These are phyloP conservation scores for Calonectria leucothoes DNA, from an alignment of 2,329 filamentous ascomycete genomes.

Conservation along the genomic window DNA sequence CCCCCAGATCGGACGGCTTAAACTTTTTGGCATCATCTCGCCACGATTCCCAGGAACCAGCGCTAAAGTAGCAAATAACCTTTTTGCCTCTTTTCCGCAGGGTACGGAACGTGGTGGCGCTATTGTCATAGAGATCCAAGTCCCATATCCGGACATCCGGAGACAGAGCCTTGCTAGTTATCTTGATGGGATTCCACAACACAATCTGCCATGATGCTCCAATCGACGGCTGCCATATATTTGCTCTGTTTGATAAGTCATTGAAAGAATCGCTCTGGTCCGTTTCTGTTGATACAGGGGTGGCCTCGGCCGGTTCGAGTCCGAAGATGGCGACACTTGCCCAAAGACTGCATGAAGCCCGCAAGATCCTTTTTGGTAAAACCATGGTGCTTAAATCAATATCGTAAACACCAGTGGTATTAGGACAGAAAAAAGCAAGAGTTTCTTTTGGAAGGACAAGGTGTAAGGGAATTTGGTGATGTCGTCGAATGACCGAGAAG, in stretches of 20 bases:
- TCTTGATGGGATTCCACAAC: conserved; percentile 57
- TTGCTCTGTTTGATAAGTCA: conserved; percentile 32
- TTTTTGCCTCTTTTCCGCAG: conserved; percentile 68
- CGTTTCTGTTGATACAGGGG: background rate
- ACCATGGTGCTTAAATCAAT: background rate
- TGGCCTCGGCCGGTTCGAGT: background rate
- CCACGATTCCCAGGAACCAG: conserved; percentile 75
- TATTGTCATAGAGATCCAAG: conserved; percentile 68
- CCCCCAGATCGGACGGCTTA: conserved; percentile 66
- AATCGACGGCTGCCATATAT: conserved; percentile 64
- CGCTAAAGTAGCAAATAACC: conserved; percentile 82
- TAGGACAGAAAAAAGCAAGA: no score
- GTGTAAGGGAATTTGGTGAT: background rate
- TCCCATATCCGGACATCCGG: conserved; percentile 63
- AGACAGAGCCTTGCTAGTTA: conserved; percentile 50
- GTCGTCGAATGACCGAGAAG: background rate
- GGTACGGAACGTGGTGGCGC: conserved; percentile 56
- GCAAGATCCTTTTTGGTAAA: background rate
- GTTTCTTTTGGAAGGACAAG: background rate
- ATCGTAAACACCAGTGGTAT: no score
- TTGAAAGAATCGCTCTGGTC: background rate
- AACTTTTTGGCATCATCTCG: conserved; percentile 70
- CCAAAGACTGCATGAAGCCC: background rate
- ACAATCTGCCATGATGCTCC: conserved; percentile 72
- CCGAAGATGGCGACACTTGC: background rate